Evolutionary conservation across 2,329 filamentous ascomycete genomes (phyloP).

Genomic region (Apiospora saccharicola): DNA sequence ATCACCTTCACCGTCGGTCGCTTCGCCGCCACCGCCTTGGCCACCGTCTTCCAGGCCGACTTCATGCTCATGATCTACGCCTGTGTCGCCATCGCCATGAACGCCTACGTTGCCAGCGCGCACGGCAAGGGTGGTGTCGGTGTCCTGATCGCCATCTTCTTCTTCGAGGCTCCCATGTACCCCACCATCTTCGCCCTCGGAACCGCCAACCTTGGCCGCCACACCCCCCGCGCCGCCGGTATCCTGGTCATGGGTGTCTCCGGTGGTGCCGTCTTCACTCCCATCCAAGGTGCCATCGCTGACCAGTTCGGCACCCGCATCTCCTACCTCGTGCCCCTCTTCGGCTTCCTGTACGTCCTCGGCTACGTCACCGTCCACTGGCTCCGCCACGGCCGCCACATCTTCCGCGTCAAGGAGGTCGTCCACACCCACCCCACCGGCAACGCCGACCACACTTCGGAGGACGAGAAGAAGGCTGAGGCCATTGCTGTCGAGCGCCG

Average conservation of each 20-base stretch:
- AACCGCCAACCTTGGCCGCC: slow-evolving; percentile 27
- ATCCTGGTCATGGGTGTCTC: slow-evolving; percentile 29
- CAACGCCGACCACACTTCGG: not conserved
- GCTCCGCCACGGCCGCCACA: slow-evolving; percentile 41
- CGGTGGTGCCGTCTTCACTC: slow-evolving; percentile 28
- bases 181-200: slow-evolving; percentile 28
- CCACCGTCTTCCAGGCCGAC: slow-evolving; percentile 39
- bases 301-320: slow-evolving; percentile 48
- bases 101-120: slow-evolving; percentile 24
- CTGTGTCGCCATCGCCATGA: slow-evolving; percentile 75
- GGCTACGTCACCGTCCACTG: slow-evolving; percentile 43
- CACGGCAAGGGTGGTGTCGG: slow-evolving; percentile 19
- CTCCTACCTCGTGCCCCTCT: slow-evolving; percentile 52
- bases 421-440: slow-evolving; percentile 29
- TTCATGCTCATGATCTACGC: slow-evolving; percentile 67
- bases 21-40: slow-evolving; percentile 55
- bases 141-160: slow-evolving; percentile 28
- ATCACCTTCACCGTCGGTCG: slow-evolving; percentile 74
- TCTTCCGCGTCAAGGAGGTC: slow-evolving; percentile 43
- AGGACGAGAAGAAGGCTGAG: slow-evolving; percentile 24
- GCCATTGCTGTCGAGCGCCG: slow-evolving; percentile 15
- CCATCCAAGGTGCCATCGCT: slow-evolving; percentile 39
- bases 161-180: slow-evolving; percentile 29
- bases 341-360: slow-evolving; percentile 50
- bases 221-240: slow-evolving; percentile 27